A percentile compares a stretch with the other conserved stretches of the same genome.
Conservation (phyloP, 2,329 filamentous ascomycete genomes). For the Hymenotorrendiella dingleyae region DNA sequence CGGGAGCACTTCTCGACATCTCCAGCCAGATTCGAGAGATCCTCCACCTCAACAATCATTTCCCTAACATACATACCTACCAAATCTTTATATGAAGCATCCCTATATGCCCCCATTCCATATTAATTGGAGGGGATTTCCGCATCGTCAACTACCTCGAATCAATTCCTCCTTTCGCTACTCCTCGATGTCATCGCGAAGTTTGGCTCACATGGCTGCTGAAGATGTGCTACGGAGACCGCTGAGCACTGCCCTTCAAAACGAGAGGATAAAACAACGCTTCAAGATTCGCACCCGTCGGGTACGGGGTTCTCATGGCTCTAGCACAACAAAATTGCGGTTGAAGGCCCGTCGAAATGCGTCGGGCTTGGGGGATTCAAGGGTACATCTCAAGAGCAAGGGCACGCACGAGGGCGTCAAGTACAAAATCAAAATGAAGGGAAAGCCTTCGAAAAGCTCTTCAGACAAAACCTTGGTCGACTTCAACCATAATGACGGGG, state of each 20-base stretch:
- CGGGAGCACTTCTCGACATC: neutral
- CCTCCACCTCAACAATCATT: conserved; percentile 1
- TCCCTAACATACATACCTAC: conserved; percentile 26
- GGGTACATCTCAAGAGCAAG: neutral
- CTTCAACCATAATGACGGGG: conserved; percentile 16
- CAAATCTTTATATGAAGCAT: conserved; percentile 11
- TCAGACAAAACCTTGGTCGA: conserved; percentile 5
- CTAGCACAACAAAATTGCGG: conserved; percentile 10
- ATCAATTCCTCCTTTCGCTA: conserved; percentile 18
- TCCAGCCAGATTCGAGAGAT: no score
- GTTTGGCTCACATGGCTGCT: conserved; percentile 11
- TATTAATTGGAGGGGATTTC: conserved; percentile 28
- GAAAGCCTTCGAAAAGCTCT: neutral
- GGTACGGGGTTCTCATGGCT: conserved; percentile 12
- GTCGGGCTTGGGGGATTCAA: neutral
- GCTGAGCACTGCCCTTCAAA: conserved; percentile 9
- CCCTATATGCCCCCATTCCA: conserved; percentile 21
- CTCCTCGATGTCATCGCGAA: conserved; percentile 7
- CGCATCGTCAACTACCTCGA: conserved; percentile 23
- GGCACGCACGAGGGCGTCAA: neutral
- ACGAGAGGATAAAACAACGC: conserved; percentile 16
- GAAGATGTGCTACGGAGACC: conserved; percentile 11
- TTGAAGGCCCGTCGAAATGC: neutral
- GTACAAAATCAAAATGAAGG: neutral
- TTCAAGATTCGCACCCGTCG: conserved; percentile 10